phyloP scores from a whole-genome alignment of 163 green algal genomes.

The Chlamydomonas reinhardtii region DNA sequence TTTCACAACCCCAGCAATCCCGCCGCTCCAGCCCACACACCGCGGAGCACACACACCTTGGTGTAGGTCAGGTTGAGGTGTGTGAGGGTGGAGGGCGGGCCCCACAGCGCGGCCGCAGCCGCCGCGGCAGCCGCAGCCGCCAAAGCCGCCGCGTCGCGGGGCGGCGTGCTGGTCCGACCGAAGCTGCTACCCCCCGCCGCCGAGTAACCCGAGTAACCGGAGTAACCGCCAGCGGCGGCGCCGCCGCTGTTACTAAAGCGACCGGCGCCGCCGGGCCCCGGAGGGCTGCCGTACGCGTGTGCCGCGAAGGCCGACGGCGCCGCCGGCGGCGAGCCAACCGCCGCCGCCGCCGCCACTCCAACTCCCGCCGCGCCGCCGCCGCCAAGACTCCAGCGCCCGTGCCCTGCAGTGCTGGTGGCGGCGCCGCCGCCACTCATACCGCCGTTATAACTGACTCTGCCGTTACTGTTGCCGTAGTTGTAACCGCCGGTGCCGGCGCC shows the following conservation, averaged over 20 bases:
- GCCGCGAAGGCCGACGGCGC: neutral
- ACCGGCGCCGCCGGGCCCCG: no score
- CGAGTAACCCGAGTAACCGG: no score
- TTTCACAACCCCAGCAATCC: no score
- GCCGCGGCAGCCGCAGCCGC: neutral
- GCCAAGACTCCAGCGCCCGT: neutral
- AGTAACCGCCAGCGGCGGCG: no score
- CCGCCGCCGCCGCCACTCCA: neutral
- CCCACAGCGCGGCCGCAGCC: neutral
- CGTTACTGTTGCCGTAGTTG: no score
- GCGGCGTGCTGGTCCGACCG: neutral
- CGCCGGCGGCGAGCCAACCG: neutral
- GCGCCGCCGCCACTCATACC: neutral
- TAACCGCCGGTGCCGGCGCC: neutral
- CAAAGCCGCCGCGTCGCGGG: no score
- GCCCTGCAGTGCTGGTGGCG: neutral
- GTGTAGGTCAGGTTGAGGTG: constrained; percentile 49
- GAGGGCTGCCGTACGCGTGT: no score
- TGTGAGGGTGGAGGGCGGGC: neutral
- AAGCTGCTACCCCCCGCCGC: neutral
- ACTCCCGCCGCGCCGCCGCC: neutral
- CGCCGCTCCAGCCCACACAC: no score
- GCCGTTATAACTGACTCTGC: no score
- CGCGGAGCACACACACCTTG: constrained; percentile 7
- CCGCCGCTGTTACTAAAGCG: no score